Evolutionary conservation across 73 alveolate genomes (phyloP), one percentile per base, ranked within the genome.

Genomic region (Blepharisma stoltei): DNA sequence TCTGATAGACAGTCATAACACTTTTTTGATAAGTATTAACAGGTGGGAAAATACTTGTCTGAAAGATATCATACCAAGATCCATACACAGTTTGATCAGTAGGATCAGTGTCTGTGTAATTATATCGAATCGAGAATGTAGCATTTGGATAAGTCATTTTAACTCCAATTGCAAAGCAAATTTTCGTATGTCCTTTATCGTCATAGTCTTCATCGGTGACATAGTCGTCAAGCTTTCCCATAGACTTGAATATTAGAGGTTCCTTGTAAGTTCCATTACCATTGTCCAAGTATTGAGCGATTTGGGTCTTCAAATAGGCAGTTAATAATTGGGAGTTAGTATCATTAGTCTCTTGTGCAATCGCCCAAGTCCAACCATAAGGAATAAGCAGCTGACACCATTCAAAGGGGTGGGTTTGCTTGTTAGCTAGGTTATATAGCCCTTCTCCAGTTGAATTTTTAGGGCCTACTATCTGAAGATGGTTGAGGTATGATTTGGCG

Each of bases 401-500:
- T 5, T 25, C n/a, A 38, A 60, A 60, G 14, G 73, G 73, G 23
- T 18, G 11, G 14, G 73, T 14, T 20, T 60, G 18, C 14, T 18
- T 8, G 37, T 60, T 25, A 25, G 14, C 38, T 14, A 18, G 18
- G 23, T 25, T 25, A 60, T 60, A 18, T 8, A 60, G 46, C 23
- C n/a, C 11, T 60, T n/a, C 14, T 9, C 11, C 11, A 38, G 4
- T 14, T 14, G 73, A 14, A 2, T 69, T 53, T 38, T 7, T 9
- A 14, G 69, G 75, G 38, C 32, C 23, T 2, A 69, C 65, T n/a
- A 69, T 7, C 20, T 69, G 21, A 9, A 18, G 11, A 11, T 69
- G 9, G 43, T 69, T 25, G n/a, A 69, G 65, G 60, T 69, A 69
- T 7, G 54, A 18, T n/a, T 38, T 25, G 27, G 79, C 27, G n/a